Percentiles rank a stretch among this genome's conserved stretches.
Evolutionary conservation across 225 moss, liverwort and hornwort genomes (phyloP).

Genomic region (Climacium dendroides): DNA sequence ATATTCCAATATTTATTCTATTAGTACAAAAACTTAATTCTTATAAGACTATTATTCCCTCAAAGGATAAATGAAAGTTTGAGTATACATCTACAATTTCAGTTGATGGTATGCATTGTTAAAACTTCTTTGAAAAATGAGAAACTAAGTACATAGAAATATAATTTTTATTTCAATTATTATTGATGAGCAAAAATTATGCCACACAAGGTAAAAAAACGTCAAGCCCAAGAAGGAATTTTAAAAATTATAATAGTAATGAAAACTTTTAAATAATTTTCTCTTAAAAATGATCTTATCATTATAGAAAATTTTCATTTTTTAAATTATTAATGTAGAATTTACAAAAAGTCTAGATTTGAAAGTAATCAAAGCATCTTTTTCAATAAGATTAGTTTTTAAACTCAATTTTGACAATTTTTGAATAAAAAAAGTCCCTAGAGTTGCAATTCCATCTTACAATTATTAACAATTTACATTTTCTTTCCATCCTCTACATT

Average conservation of each 20-base stretch:
- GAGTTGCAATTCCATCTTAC: not conserved
- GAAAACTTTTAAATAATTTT: not conserved
- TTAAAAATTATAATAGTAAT: too few species aligned
- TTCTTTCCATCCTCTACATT: too few species aligned
- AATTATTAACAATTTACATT: too few species aligned
- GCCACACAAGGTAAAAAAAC: not conserved
- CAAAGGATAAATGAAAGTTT: too few species aligned
- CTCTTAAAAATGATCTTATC: not conserved
- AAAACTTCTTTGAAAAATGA: too few species aligned
- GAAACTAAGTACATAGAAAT: not conserved
- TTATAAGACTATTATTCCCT: too few species aligned
- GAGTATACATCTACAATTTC: too few species aligned
- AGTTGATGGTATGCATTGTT: too few species aligned
- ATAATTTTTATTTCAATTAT: not conserved
- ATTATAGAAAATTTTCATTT: not conserved
- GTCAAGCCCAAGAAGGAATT: too few species aligned
- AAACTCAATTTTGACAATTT: too few species aligned
- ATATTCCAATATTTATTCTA: too few species aligned
- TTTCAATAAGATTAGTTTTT: not conserved
- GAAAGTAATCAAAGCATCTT: not conserved
- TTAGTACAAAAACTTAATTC: too few species aligned
- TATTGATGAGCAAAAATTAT: not conserved
- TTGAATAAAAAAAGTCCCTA: accelerated
- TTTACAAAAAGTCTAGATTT: not conserved
- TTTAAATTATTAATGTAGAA: not conserved